Base-by-base conservation (phyloP, 495 filamentous ascomycete species). In the Hypoxylon lenormandii region DNA sequence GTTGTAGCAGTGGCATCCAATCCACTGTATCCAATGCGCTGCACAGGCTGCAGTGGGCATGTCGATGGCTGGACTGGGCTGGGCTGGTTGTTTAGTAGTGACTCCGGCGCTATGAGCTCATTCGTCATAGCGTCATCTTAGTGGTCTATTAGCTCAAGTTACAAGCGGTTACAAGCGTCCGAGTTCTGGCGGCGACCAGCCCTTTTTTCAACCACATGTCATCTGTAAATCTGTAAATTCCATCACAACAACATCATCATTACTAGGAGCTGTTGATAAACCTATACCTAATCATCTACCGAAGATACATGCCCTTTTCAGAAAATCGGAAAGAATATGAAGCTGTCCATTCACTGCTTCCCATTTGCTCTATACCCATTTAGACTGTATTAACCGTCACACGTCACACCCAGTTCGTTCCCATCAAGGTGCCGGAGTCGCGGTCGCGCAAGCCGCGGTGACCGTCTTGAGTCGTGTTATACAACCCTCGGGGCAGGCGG, bases 401-500 rank as follows among this genome's bases (percentile, higher is more conserved):
- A 33, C 30, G 8, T 46, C 47, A 13, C 22, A 16, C 8, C 60
- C 21, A 16, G 33, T 4, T 57, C 22, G 30, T 33, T 8, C 6
- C 28, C 37, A 10, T 47, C 38, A 57, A 45, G 10, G 45, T 16
- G 37, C 2, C 19, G 42, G 42, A 46, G 19, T 15, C 22, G 51
- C 21, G 42, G 69, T 57, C 13, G 55, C 72, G 60, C 70, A 73
- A 43, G 50, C 43, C 45, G 61, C 56, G n/a, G 38, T 80, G 45
- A 69, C 38, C 13, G 76, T 81, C 64, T 61, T 68, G 15, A 72
- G 74, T 36, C 77, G 54, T 37, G 79, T 81, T 40, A 75, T 51
- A 61, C 80, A 80, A 6, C 76, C 79, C 22, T 37, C 60, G 1
- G 79, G 60, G 22, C 78, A 82, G 19, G 72, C 75, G 4, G 78